Conservation (phyloP, 805 yeast species). For the Scheffersomyces lignosus region DNA sequence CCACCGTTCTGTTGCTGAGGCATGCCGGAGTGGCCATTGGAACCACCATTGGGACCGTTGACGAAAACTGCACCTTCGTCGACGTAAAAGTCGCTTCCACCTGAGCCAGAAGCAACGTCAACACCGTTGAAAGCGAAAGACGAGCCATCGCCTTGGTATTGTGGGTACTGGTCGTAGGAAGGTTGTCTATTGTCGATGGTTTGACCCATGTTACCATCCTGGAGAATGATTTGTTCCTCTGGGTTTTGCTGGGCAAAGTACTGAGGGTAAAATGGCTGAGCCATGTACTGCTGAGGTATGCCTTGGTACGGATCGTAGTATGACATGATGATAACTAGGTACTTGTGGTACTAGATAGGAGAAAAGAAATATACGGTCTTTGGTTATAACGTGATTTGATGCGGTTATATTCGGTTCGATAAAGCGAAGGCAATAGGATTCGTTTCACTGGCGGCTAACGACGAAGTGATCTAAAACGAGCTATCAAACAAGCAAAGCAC, state of each 20-base stretch:
- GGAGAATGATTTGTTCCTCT: slow-evolving; percentile 13
- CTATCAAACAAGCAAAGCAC: too few relatives aligned
- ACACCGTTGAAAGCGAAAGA: slow-evolving; percentile 10
- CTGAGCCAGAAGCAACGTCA: slow-evolving; percentile 4
- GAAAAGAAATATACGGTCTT: slow-evolving; percentile 2
- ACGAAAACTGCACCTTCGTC: slow-evolving; percentile 10
- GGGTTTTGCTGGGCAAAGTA: slow-evolving; percentile 17
- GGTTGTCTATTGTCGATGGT: slow-evolving; percentile 14
- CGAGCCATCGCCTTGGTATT: slow-evolving; percentile 16
- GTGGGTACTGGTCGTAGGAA: slow-evolving; percentile 21
- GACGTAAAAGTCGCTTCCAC: slow-evolving; percentile 21
- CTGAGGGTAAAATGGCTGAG: slow-evolving; percentile 37
- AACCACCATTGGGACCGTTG: slow-evolving; percentile 12
- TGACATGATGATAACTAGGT: slow-evolving; percentile 32
- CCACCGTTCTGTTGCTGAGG: slow-evolving; percentile 1
- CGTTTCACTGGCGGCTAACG: too few relatives aligned
- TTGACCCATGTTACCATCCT: slow-evolving; percentile 10
- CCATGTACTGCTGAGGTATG: slow-evolving; percentile 36
- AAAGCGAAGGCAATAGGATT: too few relatives aligned
- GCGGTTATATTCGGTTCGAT: too few relatives aligned
- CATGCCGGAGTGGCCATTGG: slow-evolving; percentile 2
- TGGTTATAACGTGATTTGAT: too few relatives aligned
- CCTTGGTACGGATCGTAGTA: slow-evolving; percentile 44
- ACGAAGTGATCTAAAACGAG: too few relatives aligned
- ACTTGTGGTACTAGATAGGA: too few relatives aligned